Evolutionary conservation across 148 eudicot genomes (phyloP), one percentile per base, ranked within the genome.

Genomic region (Selenicereus undatus): DNA sequence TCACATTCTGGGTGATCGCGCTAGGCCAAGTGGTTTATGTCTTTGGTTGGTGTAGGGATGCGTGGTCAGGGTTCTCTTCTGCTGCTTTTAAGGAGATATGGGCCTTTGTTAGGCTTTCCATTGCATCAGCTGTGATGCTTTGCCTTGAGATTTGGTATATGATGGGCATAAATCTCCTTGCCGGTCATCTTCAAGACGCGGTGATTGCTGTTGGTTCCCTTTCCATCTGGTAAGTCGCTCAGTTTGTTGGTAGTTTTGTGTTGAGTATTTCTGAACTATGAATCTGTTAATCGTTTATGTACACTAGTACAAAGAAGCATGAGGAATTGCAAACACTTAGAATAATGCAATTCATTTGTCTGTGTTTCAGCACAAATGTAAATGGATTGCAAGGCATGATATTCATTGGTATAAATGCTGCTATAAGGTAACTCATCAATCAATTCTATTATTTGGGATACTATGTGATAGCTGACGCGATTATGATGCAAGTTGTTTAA

Each of bases 91-190:
- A 82, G 11, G 98, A 91, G 39, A 83, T 93, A 1, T 91, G 98
- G 94, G 88, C 89, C 11, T 92, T 93, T 78, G 88, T 93, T 20
- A 82, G 90, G 84, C 91, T 93, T 20, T 93, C 96, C 3, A 76
- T 92, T 68, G 94, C 94, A 18, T 92, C 97, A 1, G 98, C 93
- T 68, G 85, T 92, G 30, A 92, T 94, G 98, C 85, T 92, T 39
- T 92, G 94, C 81, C 86, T 94, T 3, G 98, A 94, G 82, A 73
- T 91, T 6, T 94, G 98, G 98, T 92, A 94, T 76, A 80, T 92
- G 80, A 91, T 89, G 96, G 89, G 92, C 54, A 80, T 91, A 24
- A 87, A 84, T 76, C 81, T 94, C 54, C 90, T 94, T 50, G 84
- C 93, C 13, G 98, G 97, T 54, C 86, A 88, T 79, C 93, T 94